Percentiles rank a stretch among this genome's conserved stretches.
Conservation (phyloP, 495 filamentous ascomycete genomes). For the Talaromyces ruber region DNA sequence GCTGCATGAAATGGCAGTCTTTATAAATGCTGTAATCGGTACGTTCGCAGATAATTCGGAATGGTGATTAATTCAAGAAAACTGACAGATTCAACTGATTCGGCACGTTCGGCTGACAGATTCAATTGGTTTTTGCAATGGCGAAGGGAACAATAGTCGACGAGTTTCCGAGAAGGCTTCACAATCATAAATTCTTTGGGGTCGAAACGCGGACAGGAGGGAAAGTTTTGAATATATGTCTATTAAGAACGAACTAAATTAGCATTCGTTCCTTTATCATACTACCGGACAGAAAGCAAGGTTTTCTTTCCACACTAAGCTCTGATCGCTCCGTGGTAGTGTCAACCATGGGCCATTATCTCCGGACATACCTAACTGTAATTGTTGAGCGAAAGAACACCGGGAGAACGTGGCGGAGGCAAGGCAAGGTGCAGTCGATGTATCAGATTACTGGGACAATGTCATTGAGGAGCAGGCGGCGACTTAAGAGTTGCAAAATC, state of each 20-base stretch:
- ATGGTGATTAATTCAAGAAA: not conserved
- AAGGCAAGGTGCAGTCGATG: not conserved
- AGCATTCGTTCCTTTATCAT: not conserved
- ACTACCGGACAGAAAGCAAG: not conserved
- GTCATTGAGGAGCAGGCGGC: not conserved
- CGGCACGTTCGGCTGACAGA: not conserved
- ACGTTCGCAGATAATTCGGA: not conserved
- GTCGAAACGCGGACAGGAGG: not conserved
- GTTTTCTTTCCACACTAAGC: conserved; percentile 1
- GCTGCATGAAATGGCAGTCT: conserved; percentile 28
- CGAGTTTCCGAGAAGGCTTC: not conserved
- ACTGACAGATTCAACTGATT: not conserved
- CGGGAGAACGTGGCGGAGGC: not conserved
- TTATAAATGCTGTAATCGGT: not conserved
- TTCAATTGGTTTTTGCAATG: not conserved
- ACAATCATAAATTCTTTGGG: not conserved
- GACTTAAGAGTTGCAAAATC: not conserved
- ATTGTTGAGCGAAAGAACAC: not conserved
- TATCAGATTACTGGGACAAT: not conserved
- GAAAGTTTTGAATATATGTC: not conserved
- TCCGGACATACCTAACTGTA: not conserved
- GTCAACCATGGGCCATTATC: not conserved
- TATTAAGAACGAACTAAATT: not conserved
- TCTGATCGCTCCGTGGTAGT: not conserved
- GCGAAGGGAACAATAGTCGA: not conserved